Conservation (phyloP, 148 eudicot species). For the Silene latifolia region DNA sequence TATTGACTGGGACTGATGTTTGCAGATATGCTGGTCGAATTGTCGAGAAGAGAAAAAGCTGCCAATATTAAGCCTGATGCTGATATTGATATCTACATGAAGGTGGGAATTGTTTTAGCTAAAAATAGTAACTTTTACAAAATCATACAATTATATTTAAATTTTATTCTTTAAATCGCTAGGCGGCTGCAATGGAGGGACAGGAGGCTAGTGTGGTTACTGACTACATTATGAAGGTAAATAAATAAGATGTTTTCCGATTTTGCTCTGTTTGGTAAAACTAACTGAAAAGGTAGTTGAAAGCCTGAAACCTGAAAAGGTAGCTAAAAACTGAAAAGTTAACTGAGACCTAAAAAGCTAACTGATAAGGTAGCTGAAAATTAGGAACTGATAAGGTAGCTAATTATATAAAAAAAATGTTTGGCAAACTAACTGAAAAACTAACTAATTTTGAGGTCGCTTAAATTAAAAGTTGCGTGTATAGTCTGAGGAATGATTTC, state of each 20-base stretch:
- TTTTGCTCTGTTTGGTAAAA: too few species aligned
- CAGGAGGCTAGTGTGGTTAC: conserved; percentile 73
- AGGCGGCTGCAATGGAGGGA: conserved; percentile 74
- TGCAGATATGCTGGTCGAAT: conserved; percentile 55
- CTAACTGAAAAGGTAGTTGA: too few species aligned
- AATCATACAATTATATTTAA: neutral
- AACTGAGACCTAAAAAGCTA: too few species aligned
- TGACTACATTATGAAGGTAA: conserved; percentile 77
- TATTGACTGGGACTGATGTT: conserved; percentile 11
- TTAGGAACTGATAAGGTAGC: too few species aligned
- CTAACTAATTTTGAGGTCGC: too few species aligned
- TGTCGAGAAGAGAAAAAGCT: conserved; percentile 58
- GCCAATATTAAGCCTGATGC: conserved; percentile 72
- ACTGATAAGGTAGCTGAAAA: too few species aligned
- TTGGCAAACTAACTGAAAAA: too few species aligned
- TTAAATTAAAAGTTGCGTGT: too few species aligned
- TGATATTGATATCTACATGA: conserved; percentile 63
- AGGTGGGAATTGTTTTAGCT: conserved; percentile 31
- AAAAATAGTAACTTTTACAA: too few species aligned
- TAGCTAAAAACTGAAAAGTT: too few species aligned
- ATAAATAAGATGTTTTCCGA: neutral
- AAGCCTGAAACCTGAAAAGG: too few species aligned
- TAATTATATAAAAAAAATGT: too few species aligned
- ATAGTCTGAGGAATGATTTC: conserved; percentile 1
- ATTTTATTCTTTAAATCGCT: neutral